phyloP scores from a whole-genome alignment of 352 stramenopile genomes.

The Poterioochromonas sp. region DNA sequence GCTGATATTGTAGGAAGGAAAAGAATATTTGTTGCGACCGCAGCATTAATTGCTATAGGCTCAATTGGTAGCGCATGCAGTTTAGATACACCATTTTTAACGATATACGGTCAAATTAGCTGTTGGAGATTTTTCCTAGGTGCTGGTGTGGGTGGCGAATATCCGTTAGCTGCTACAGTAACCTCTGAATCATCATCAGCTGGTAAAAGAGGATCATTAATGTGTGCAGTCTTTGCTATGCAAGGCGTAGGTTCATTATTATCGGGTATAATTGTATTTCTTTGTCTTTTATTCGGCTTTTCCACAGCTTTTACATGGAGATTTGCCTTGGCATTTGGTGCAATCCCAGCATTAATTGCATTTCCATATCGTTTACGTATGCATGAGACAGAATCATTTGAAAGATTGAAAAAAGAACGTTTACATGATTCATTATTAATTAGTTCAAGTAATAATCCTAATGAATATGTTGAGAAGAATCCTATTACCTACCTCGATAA shows the following conservation, averaged over 20 bases:
- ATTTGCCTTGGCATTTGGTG: slow-evolving; percentile 13
- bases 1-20: slow-evolving; percentile 27
- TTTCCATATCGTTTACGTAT: slow-evolving; percentile 9
- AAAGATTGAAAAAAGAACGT: background rate
- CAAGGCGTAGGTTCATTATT: slow-evolving; percentile 45
- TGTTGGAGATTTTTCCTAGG: slow-evolving; percentile 52
- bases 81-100: background rate
- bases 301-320: background rate
- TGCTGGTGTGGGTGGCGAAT: slow-evolving; percentile 53
- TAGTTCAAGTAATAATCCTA: no score
- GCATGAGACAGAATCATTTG: slow-evolving; percentile 20
- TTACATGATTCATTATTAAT: background rate
- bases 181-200: slow-evolving; percentile 50
- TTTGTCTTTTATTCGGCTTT: background rate
- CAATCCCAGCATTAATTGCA: background rate
- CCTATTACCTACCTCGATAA: background rate
- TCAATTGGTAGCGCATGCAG: background rate
- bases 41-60: background rate
- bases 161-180: slow-evolving; percentile 53
- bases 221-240: slow-evolving; percentile 55
- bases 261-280: background rate
- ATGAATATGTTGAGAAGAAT: no score
- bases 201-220: slow-evolving; percentile 44
- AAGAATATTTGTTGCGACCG: slow-evolving; percentile 11
- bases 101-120: slow-evolving; percentile 12